A percentile compares a stretch with the other conserved stretches of the same genome.
Conservation (phyloP, 495 filamentous ascomycete species). For the Stereocaulon alpinum region DNA sequence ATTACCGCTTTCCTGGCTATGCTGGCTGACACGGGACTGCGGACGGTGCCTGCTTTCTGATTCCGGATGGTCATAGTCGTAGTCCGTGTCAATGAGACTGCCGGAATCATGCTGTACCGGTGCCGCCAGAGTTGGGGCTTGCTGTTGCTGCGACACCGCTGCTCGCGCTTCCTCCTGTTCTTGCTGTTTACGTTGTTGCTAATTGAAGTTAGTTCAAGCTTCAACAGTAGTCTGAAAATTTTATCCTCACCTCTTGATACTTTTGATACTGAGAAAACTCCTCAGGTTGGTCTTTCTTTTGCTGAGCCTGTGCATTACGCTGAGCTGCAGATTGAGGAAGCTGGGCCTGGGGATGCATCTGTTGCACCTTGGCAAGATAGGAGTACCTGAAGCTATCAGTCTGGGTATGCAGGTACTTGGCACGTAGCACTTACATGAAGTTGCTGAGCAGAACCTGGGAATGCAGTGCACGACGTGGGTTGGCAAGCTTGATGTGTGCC, state of each 20-base stretch:
- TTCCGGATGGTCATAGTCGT: conserved; percentile 28
- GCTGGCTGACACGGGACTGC: conserved; percentile 42
- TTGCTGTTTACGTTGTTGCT: conserved; percentile 43
- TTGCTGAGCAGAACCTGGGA: conserved; percentile 97
- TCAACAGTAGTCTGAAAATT: background rate
- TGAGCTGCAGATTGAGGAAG: conserved; percentile 50
- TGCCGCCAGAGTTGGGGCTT: conserved; percentile 15
- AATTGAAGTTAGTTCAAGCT: conserved; percentile 22
- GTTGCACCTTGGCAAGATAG: conserved; percentile 96
- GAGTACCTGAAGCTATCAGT: conserved; percentile 41
- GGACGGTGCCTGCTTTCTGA: conserved; percentile 39
- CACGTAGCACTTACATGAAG: conserved; percentile 63
- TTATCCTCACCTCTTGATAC: conserved; percentile 50
- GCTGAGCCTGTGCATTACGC: conserved; percentile 51
- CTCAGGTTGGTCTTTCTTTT: conserved; percentile 57
- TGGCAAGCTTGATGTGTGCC: conserved; percentile 97
- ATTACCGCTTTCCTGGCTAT: conserved; percentile 30
- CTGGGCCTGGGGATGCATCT: conserved; percentile 90
- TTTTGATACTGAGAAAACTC: conserved; percentile 53
- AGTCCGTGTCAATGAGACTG: conserved; percentile 31
- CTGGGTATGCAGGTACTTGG: no score
- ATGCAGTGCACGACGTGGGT: conserved; percentile 82
- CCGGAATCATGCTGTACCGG: conserved; percentile 34
- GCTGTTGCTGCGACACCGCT: conserved; percentile 28
- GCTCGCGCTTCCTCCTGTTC: conserved; percentile 30